Evolutionary conservation across 495 filamentous ascomycete species (phyloP).

Genomic region (Chaetomidium leptoderma): DNA sequence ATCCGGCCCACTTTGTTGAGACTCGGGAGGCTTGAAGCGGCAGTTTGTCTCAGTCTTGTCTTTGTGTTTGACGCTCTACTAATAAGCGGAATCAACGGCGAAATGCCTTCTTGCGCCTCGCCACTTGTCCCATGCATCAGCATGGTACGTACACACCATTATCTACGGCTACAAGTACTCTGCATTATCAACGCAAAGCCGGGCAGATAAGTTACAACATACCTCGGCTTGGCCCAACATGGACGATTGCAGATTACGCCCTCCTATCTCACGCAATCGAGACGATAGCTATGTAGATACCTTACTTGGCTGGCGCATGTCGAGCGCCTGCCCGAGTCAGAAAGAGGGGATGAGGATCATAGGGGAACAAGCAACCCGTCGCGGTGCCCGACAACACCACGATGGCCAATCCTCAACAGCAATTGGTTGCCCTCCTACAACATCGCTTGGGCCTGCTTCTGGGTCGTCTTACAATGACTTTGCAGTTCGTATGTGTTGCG

Average conservation of each 20-base stretch:
- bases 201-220: no score
- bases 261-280: not conserved
- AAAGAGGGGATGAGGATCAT: not conserved
- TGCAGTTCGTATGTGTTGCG: not conserved
- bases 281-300: not conserved
- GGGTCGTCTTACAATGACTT: not conserved
- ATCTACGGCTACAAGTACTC: no score
- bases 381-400: conserved; percentile 20
- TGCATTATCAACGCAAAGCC: no score
- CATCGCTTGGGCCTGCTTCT: not conserved
- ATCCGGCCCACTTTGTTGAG: no score
- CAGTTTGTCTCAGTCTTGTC: no score
- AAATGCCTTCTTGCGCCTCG: no score
- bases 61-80: no score
- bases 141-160: no score
- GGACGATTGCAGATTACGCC: not conserved
- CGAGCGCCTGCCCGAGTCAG: not conserved
- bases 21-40: no score
- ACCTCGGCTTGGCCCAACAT: no score
- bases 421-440: conserved; percentile 11
- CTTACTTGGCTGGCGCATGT: not conserved
- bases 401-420: conserved; percentile 13
- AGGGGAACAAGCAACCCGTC: conserved; percentile 5
- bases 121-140: no score
- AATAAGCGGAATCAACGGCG: no score